Evolutionary conservation across 2,329 filamentous ascomycete species (phyloP).

Genomic region (Tolypocladium ovalisporum): DNA sequence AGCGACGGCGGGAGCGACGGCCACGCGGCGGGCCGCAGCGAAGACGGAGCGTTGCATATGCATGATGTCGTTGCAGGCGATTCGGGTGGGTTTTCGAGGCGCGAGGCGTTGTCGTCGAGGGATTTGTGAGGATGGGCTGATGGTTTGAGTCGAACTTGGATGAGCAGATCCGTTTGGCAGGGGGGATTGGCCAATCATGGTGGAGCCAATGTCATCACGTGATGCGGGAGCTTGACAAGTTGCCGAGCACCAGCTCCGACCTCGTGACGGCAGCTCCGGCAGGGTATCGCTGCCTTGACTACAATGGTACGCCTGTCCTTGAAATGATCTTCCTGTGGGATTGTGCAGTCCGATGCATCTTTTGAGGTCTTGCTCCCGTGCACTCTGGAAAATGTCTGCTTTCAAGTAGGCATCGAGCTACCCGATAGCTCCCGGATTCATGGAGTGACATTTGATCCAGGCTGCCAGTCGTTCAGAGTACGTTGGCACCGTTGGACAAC

Average conservation of each 20-base stretch:
- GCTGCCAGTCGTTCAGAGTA: too few relatives aligned
- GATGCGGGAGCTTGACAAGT: constrained; percentile 12
- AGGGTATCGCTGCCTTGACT: not conserved
- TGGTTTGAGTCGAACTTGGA: constrained; percentile 24
- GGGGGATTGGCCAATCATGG: constrained; percentile 25
- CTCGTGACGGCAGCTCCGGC: not conserved
- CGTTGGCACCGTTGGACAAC: too few relatives aligned
- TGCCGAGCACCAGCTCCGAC: not conserved
- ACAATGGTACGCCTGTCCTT: not conserved
- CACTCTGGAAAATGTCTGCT: not conserved
- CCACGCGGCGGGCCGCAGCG: constrained; percentile 47
- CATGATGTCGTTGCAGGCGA: constrained; percentile 32
- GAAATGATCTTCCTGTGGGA: not conserved
- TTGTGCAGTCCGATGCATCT: not conserved
- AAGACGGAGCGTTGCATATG: constrained; percentile 54
- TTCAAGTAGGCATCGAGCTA: not conserved
- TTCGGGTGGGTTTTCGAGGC: constrained; percentile 2
- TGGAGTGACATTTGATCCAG: too few relatives aligned
- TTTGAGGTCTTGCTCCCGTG: not conserved
- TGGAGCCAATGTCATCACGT: constrained; percentile 17
- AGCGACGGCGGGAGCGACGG: constrained; percentile 40
- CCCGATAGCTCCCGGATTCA: not conserved
- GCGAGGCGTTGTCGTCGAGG: constrained; percentile 10
- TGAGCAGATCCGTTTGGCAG: constrained; percentile 14
- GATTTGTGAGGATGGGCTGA: constrained; percentile 38